Percentiles rank a stretch among this genome's conserved stretches.
phyloP scores from a whole-genome alignment of 805 yeast species.

The Candida montana region DNA sequence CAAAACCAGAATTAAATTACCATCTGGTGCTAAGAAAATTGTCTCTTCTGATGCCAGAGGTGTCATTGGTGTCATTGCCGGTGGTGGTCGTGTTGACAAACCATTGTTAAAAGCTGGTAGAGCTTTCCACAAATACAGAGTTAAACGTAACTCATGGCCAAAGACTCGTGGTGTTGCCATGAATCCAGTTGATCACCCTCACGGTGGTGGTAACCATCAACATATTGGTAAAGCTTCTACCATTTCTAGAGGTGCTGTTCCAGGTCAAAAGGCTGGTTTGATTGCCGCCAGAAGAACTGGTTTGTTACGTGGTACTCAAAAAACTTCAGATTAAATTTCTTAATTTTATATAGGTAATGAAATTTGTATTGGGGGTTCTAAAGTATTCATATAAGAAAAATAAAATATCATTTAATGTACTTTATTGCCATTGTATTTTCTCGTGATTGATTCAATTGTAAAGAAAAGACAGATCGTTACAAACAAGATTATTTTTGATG shows the following conservation, averaged over 20 bases:
- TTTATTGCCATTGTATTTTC: neutral
- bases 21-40: conserved; percentile 98
- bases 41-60: conserved; percentile 96
- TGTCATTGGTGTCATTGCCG: conserved; percentile 99
- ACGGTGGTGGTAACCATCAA: conserved; percentile 99
- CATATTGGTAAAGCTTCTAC: conserved; percentile 99
- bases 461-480: no score
- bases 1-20: conserved; percentile 98
- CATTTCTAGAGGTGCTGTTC: conserved; percentile 97
- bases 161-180: conserved; percentile 99
- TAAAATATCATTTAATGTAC: conserved; percentile 15
- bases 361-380: conserved; percentile 22
- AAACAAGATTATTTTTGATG: no score
- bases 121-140: conserved; percentile 99
- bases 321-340: conserved; percentile 63
- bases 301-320: conserved; percentile 99
- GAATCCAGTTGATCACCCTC: conserved; percentile 99
- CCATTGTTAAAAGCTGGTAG: conserved; percentile 99
- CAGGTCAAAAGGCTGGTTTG: conserved; percentile 99
- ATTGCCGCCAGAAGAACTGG: conserved; percentile 99
- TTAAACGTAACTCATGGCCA: conserved; percentile 99
- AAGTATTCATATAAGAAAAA: conserved; percentile 17
- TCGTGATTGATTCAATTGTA: no score
- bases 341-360: conserved; percentile 25
- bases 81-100: conserved; percentile 99